Evolutionary conservation across 768 basidiomycete species (phyloP).

Genomic region (Lentinula sp.): DNA sequence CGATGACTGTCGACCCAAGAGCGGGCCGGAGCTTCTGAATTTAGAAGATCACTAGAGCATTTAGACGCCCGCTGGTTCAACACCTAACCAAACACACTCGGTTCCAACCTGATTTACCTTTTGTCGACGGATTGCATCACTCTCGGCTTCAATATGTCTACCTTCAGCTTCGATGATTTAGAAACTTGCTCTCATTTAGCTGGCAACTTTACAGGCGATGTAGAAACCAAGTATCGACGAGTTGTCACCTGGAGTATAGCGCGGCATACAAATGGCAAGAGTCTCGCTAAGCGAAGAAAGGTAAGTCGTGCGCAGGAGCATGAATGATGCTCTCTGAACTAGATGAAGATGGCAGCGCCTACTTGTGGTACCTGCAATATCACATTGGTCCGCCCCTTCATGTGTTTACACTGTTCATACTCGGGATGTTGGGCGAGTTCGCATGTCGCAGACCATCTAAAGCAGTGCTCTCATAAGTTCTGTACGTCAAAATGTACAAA

Average conservation of each 20-base stretch:
- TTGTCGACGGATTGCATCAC: neutral
- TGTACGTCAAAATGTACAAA: constrained; percentile 39
- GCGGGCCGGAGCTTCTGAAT: neutral
- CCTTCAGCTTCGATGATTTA: neutral
- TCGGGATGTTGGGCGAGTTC: constrained; percentile 63
- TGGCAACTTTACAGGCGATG: constrained; percentile 22
- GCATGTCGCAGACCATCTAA: constrained; percentile 56
- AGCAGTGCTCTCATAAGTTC: constrained; percentile 52
- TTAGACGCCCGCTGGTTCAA: neutral
- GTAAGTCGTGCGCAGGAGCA: constrained; percentile 26
- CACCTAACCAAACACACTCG: neutral
- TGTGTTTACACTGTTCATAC: constrained; percentile 67
- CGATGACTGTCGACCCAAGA: neutral
- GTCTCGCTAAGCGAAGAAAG: constrained; percentile 59
- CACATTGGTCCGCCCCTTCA: constrained; percentile 58
- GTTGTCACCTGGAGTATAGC: constrained; percentile 51
- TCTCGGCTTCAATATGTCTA: neutral
- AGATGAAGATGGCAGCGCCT: constrained; percentile 46
- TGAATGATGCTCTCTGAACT: neutral
- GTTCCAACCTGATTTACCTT: neutral
- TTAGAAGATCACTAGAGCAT: neutral
- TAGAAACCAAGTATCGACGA: constrained; percentile 47
- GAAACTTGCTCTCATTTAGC: constrained; percentile 48
- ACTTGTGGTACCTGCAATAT: constrained; percentile 55
- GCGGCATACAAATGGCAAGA: constrained; percentile 37